Conservation (phyloP, 1,284 basidiomycete genomes). For the Phellopilus nigrolimitatus region DNA sequence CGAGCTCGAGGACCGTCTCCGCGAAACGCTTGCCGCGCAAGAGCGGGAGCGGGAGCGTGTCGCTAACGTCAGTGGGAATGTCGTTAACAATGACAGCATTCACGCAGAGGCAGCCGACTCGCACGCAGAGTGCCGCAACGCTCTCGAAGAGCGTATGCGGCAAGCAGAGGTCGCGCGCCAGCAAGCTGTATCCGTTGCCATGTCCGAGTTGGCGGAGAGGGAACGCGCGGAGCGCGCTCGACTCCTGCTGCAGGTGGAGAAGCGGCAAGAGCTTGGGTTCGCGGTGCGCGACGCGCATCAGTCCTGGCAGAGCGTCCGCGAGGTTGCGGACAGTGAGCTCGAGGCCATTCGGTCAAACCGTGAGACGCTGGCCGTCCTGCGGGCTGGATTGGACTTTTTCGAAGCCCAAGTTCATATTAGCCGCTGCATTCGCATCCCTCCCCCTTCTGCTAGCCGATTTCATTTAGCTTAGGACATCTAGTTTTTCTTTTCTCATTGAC, state of each 20-base stretch:
- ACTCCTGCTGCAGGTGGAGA: constrained; percentile 36
- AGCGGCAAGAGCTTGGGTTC: constrained; percentile 35
- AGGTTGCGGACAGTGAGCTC: constrained; percentile 52
- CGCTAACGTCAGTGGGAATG: too few species aligned
- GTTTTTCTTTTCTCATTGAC: constrained; percentile 4
- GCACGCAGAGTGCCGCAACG: constrained; percentile 41
- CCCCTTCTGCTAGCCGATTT: constrained; percentile 8
- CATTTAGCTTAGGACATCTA: constrained; percentile 8
- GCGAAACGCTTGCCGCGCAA: constrained; percentile 40
- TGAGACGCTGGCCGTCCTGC: constrained; percentile 49
- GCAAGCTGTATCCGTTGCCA: constrained; percentile 42
- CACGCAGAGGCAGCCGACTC: constrained; percentile 33
- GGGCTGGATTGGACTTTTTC: constrained; percentile 46
- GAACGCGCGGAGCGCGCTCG: constrained; percentile 34
- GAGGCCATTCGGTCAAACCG: constrained; percentile 49
- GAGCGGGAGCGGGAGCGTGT: constrained; percentile 30
- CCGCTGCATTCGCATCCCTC: constrained; percentile 4
- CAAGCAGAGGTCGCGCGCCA: constrained; percentile 40
- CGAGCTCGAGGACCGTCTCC: constrained; percentile 53
- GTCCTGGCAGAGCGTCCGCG: constrained; percentile 52
- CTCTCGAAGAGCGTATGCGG: constrained; percentile 52
- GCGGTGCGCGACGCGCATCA: constrained; percentile 41
- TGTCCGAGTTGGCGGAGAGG: constrained; percentile 39
- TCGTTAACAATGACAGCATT: neutral
- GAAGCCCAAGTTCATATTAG: constrained; percentile 18